A percentile compares a stretch with the other conserved stretches of the same genome.
phyloP scores from a whole-genome alignment of 768 basidiomycete genomes.

The Collybiopsis confluens region DNA sequence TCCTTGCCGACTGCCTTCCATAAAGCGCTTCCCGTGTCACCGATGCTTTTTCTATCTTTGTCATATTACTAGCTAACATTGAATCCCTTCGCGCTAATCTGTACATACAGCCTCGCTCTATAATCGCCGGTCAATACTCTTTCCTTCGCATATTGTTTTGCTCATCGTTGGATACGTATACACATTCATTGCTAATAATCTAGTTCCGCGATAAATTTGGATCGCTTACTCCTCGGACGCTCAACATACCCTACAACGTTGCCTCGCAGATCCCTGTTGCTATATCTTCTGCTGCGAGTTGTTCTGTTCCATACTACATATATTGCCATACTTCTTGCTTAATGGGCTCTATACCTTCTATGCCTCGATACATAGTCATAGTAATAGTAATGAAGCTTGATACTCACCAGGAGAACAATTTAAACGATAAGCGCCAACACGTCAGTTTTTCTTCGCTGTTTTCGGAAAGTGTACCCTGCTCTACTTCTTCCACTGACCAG shows the following conservation, averaged over 20 bases:
- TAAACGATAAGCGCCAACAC: neutral
- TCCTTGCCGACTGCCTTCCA: conserved; percentile 50
- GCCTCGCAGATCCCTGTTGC: too few species aligned
- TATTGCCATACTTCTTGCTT: too few species aligned
- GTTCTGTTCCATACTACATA: too few species aligned
- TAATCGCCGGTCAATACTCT: conserved; percentile 3
- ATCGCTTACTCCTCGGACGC: neutral
- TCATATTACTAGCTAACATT: conserved; percentile 1
- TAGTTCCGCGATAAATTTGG: neutral
- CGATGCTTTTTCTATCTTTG: conserved; percentile 17
- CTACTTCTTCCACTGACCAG: neutral
- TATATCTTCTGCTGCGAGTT: too few species aligned
- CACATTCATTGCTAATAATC: neutral
- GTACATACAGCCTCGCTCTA: neutral
- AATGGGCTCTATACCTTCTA: too few species aligned
- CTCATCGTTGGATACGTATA: conserved; percentile 5
- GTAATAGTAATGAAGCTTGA: too few species aligned
- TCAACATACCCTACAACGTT: conserved; percentile 8
- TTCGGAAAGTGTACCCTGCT: neutral
- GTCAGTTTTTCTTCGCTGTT: neutral
- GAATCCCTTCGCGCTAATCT: neutral
- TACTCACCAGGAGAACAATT: too few species aligned
- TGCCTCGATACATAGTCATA: too few species aligned
- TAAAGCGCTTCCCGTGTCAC: conserved; percentile 25
- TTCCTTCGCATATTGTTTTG: conserved; percentile 2